Conservation (phyloP, 495 filamentous ascomycete genomes). For the Aspergillus nidulans region DNA sequence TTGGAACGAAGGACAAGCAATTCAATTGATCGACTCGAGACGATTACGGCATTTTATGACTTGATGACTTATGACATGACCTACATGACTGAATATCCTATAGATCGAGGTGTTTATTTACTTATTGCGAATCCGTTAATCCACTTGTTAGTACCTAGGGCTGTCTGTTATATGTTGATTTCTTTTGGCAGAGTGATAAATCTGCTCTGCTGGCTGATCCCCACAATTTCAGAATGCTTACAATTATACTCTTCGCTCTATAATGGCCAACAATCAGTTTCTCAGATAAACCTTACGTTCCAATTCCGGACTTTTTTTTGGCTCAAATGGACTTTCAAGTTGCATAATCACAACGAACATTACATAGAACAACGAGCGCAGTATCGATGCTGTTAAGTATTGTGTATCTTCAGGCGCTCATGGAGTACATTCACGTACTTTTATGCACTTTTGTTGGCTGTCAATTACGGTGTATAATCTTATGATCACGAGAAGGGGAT, state of each 20-base stretch:
- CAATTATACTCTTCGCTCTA: slow-evolving; percentile 7
- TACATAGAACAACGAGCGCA: too few species aligned
- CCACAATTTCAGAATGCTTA: slow-evolving; percentile 7
- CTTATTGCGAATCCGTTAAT: neutral
- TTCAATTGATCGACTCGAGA: neutral
- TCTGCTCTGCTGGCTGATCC: slow-evolving; percentile 7
- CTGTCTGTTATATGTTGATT: neutral
- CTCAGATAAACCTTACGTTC: too few species aligned
- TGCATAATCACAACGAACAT: too few species aligned
- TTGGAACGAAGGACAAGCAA: neutral
- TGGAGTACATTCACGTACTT: too few species aligned
- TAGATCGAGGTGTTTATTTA: slow-evolving; percentile 18
- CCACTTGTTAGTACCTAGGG: neutral
- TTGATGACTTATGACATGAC: slow-evolving; percentile 23
- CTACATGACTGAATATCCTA: slow-evolving; percentile 25
- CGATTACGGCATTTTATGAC: slow-evolving; percentile 12
- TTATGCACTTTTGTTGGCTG: too few species aligned
- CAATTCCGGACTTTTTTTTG: too few species aligned
- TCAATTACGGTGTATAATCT: too few species aligned
- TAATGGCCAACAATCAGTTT: slow-evolving; percentile 8
- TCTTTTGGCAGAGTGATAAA: slow-evolving; percentile 1
- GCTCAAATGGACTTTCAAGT: too few species aligned
- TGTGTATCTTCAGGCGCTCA: too few species aligned
- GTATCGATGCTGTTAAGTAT: too few species aligned
- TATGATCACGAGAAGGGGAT: too few species aligned